A percentile compares a stretch with the other conserved stretches of the same genome.
These are phyloP conservation scores for Neonectria neomacrospora DNA, from an alignment of 2,329 filamentous ascomycete genomes.

Conservation along the genomic window DNA sequence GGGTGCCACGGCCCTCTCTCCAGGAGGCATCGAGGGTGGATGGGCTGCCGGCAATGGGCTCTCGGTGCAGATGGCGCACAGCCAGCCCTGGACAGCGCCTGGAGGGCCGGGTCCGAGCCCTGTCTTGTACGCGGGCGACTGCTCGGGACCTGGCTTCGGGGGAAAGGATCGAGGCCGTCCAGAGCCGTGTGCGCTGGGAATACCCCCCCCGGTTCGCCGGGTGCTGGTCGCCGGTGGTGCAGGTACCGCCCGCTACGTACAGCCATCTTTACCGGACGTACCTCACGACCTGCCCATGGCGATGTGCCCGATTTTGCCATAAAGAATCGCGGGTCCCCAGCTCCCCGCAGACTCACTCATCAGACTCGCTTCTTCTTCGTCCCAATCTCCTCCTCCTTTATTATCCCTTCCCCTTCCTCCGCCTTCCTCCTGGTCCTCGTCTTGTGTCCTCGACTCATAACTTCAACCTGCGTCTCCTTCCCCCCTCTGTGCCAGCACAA, in stretches of 20 bases:
- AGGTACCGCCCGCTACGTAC: conserved; percentile 40
- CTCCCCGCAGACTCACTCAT: conserved; percentile 40
- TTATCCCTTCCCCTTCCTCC: conserved; percentile 26
- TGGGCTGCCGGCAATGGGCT: conserved; percentile 22
- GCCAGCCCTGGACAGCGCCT: conserved; percentile 21
- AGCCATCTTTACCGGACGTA: conserved; percentile 30
- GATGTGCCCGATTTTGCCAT: conserved; percentile 42
- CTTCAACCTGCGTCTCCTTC: not conserved
- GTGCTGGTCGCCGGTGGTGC: conserved; percentile 40
- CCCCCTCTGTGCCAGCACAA: conserved; percentile 6
- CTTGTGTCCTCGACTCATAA: conserved; percentile 12
- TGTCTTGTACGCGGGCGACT: conserved; percentile 18
- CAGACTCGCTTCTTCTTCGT: conserved; percentile 32
- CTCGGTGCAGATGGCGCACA: conserved; percentile 6
- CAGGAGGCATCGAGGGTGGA: conserved; percentile 17
- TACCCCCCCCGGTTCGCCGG: conserved; percentile 45
- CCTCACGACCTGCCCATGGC: conserved; percentile 31
- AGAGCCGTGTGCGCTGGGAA: conserved; percentile 27
- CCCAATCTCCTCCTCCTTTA: conserved; percentile 33
- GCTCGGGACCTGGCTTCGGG: conserved; percentile 44
- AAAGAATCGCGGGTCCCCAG: conserved; percentile 42
- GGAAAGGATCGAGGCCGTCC: conserved; percentile 44
- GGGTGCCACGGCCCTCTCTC: conserved; percentile 11
- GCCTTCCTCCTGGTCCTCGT: conserved; percentile 11
- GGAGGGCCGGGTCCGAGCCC: conserved; percentile 20